Percentiles rank a stretch among this genome's conserved stretches.
phyloP scores from a whole-genome alignment of 2,329 filamentous ascomycete species.

The Tolypocladium sp. region DNA sequence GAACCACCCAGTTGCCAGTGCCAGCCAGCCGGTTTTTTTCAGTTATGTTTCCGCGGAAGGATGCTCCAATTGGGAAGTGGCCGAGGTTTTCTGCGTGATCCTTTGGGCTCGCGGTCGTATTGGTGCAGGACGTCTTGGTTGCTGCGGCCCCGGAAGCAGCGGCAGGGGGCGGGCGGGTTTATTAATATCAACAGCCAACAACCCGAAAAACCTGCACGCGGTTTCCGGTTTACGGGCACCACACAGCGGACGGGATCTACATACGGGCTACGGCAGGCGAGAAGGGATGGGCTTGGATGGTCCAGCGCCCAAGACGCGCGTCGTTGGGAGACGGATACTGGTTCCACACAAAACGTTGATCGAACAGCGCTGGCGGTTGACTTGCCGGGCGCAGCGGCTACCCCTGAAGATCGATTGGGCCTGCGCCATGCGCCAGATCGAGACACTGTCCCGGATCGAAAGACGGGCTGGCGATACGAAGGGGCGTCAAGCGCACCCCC shows the following conservation, averaged over 20 bases:
- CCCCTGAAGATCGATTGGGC: constrained; percentile 2
- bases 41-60: neutral
- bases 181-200: neutral
- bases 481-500: neutral
- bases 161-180: neutral
- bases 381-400: neutral
- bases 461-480: neutral
- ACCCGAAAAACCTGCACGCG: neutral
- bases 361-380: neutral
- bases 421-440: neutral
- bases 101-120: neutral
- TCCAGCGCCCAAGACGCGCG: neutral
- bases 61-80: neutral
- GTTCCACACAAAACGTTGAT: neutral
- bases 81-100: neutral
- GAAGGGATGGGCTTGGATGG: neutral
- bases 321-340: neutral
- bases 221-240: too few relatives aligned
- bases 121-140: neutral
- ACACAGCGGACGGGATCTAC: neutral
- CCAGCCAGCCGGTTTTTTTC: too few relatives aligned
- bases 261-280: neutral
- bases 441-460: neutral
- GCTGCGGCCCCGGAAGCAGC: neutral
- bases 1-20: neutral